Base-by-base conservation (phyloP, 805 yeast genomes). In the Teunomyces panamensis region DNA sequence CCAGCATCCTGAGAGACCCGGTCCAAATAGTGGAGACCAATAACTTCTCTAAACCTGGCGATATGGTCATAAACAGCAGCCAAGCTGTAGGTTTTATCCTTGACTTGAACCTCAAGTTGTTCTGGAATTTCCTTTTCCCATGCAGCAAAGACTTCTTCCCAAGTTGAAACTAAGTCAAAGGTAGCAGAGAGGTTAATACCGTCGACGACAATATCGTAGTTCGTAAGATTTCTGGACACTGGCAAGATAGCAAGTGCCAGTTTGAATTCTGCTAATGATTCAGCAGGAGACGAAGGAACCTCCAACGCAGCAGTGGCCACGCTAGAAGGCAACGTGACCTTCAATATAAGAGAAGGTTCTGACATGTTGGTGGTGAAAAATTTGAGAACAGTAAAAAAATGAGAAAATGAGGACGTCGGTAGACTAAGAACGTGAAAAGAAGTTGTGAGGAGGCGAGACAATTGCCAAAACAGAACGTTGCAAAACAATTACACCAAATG, bases 21-120 rank as follows among this genome's bases (percentile, higher is more conserved):
- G 49, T 78, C 75, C 17, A 73, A 63, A 39, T 69, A 67, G 47
- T 76, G 77, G 53, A 84, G 69, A 3, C 81, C 84, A 36, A 79
- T 73, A 43, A 73, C 68, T 47, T 84, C 89, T 62, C 95, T 80
- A 43, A 83, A 77, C 49, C 79, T 79, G 43, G 69, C 62, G 36
- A 89, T 62, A 63, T 89, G 96, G 26, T 77, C 79, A 50, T 81
- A 70, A 27, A 87, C 83, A 28, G 76, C 69, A 37, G 77, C 72
- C 60, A 80, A 83, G 49, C 76, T 82, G 70, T 88, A 88, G 1
- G 84, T 71, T 45, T 74, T 77, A 48, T 79, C 79, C 33, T 66
- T 73, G 51, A 87, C 62, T 13, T 62, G 65, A 43, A 87, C 60
- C 1, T 60, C 53, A n/a, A 80, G 56, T 17, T 59, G 58, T 13